These are phyloP conservation scores for Pythium coloratum DNA, from an alignment of 352 stramenopile genomes.

Conservation along the genomic window DNA sequence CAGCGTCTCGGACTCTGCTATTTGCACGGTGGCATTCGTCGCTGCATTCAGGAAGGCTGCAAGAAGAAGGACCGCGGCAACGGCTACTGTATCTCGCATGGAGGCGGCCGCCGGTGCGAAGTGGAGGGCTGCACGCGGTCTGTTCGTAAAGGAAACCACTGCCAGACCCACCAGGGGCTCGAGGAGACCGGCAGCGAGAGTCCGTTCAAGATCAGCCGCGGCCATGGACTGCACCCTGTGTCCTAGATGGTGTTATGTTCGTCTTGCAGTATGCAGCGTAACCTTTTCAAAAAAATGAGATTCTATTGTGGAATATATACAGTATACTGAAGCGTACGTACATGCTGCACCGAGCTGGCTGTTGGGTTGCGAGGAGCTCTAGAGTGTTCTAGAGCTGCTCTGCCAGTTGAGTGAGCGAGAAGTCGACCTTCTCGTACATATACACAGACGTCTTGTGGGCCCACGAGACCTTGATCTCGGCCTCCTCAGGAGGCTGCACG, in stretches of 20 bases:
- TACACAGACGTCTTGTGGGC: constrained; percentile 75
- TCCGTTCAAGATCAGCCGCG: constrained; percentile 48
- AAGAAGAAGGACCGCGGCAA: constrained; percentile 85
- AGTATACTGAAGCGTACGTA: too few species aligned
- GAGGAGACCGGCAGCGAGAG: constrained; percentile 27
- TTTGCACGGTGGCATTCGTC: constrained; percentile 73
- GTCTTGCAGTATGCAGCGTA: not conserved
- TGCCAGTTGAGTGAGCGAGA: constrained; percentile 38
- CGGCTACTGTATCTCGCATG: constrained; percentile 80
- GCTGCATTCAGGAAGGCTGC: constrained; percentile 68
- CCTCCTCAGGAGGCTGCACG: constrained; percentile 62
- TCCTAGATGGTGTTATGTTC: not conserved
- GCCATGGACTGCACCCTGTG: constrained; percentile 17
- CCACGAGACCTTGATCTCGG: constrained; percentile 81
- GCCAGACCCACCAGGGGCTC: constrained; percentile 56
- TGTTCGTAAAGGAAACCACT: constrained; percentile 76
- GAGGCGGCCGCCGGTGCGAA: constrained; percentile 70
- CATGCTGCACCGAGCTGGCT: not conserved
- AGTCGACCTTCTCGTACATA: constrained; percentile 65
- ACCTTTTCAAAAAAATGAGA: not conserved
- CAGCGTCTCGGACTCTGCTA: constrained; percentile 81
- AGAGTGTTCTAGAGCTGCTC: constrained; percentile 30
- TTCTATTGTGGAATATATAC: constrained; percentile 8
- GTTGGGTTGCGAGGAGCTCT: not conserved
- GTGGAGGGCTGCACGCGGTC: constrained; percentile 56